Evolutionary conservation across 2,329 filamentous ascomycete species (phyloP).

Genomic region (Beauveria caledonica): DNA sequence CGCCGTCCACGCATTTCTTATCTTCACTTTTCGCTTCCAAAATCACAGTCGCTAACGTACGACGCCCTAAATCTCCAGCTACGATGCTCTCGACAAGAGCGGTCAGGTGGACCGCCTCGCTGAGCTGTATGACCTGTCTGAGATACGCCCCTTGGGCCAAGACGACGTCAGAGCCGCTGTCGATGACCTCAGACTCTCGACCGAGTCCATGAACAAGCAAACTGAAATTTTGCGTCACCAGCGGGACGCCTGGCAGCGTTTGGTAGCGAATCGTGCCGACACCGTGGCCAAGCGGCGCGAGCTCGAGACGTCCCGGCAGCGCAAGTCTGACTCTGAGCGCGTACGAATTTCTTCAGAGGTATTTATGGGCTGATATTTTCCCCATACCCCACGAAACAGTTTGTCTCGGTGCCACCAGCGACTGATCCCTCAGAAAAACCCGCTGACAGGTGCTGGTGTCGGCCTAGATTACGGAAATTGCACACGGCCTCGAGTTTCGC

Average conservation of each 20-base stretch:
- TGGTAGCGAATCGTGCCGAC: constrained; percentile 35
- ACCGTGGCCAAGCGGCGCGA: constrained; percentile 21
- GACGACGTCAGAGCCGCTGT: constrained; percentile 54
- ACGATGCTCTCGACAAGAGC: constrained; percentile 38
- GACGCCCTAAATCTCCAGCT: constrained; percentile 29
- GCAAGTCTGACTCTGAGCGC: constrained; percentile 28
- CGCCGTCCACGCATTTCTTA: too few species aligned
- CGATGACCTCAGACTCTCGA: constrained; percentile 55
- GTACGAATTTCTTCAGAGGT: constrained; percentile 36
- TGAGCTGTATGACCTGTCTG: constrained; percentile 35
- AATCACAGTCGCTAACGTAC: constrained; percentile 11
- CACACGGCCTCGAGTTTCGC: constrained; percentile 37
- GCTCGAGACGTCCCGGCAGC: constrained; percentile 21
- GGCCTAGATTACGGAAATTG: constrained; percentile 39
- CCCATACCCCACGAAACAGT: not conserved
- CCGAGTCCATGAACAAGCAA: constrained; percentile 55
- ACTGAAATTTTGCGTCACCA: constrained; percentile 53
- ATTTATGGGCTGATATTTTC: not conserved
- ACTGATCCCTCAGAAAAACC: too few species aligned
- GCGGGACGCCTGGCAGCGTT: constrained; percentile 47
- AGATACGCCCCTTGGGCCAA: constrained; percentile 46
- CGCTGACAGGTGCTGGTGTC: not conserved
- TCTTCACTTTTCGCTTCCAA: not conserved
- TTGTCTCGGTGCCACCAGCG: not conserved
- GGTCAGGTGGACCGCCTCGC: constrained; percentile 40